Evolutionary conservation across 1,284 basidiomycete species (phyloP), one percentile per base, ranked within the genome.

Genomic region (Leucoagaricus sp.): DNA sequence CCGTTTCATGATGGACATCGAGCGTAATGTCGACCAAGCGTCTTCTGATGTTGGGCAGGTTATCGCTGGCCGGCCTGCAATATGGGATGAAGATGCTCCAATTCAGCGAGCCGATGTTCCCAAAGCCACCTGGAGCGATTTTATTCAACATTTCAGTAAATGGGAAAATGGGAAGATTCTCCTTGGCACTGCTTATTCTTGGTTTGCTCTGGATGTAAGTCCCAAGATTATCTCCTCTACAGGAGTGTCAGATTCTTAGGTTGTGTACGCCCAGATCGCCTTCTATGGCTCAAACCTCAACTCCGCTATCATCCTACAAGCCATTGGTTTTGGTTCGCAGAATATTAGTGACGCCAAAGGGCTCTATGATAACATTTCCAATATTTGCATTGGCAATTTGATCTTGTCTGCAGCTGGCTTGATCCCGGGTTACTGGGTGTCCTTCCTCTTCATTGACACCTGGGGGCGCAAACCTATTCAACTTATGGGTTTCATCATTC

Each of bases 1-100:
- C 34, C 89, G 92, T 63, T 96, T 91, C 80, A 94, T 91, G 58
- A 91, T 94, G 86, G 92, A 94, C 74, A 84, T 94, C 63, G 90
- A 94, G 75, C 85, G 90, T 59, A 91, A 94, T 72, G 80, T 93
- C 60, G 76, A 83, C 64, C 86, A 89, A 67, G 90, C 90, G 9
- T 66, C 83, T 12, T 73, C 80, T 53, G 89, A 92, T 68, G 87
- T 89, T 61, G 76, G 82, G 59, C 80, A 80, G 36, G 85, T 90
- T 65, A 71, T 93, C 53, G 75, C 78, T 41, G 78, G 54, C 12
- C 13, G 31, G 34, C 21, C 23, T 26, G 38, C 31, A 75, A n/a
- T 77, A 15, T 72, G 77, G 53, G 83, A 90, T 65, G 78, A 80
- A 10, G 83, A 86, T 61, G 78, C 80, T 13, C 72, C 78, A 55